Conservation (phyloP, 2,329 filamentous ascomycete species). For the Microcera coccophila region DNA sequence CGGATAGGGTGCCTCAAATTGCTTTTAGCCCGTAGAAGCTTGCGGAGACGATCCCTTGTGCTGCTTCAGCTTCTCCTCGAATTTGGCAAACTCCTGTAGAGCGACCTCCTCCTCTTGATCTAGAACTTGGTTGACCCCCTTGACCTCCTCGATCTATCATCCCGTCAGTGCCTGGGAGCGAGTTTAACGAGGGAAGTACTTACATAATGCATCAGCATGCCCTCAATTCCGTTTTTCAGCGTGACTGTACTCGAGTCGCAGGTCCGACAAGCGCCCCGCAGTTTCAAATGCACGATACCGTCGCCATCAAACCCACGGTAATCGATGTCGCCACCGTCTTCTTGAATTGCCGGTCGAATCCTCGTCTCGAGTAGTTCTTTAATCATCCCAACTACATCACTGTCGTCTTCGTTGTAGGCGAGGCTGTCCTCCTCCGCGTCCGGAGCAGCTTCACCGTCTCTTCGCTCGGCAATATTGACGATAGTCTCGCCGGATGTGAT, state of each 20-base stretch:
- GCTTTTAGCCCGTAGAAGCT: conserved; percentile 10
- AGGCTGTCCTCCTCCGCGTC: conserved; percentile 61
- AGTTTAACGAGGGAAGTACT: conserved; percentile 41
- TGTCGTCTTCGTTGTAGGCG: conserved; percentile 83
- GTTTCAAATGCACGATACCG: conserved; percentile 79
- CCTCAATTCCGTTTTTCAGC: conserved; percentile 95
- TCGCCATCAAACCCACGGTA: conserved; percentile 80
- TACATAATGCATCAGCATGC: conserved; percentile 96
- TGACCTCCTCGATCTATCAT: conserved; percentile 85
- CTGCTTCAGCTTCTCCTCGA: conserved; percentile 74
- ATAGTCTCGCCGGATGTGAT: conserved; percentile 79
- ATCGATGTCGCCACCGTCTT: conserved; percentile 97
- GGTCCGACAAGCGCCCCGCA: conserved; percentile 88
- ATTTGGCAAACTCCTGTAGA: conserved; percentile 83
- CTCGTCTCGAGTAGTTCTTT: conserved; percentile 95
- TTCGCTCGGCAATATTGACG: conserved; percentile 66
- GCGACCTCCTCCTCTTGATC: conserved; percentile 91
- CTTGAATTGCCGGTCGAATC: conserved; percentile 92
- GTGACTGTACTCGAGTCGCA: conserved; percentile 97
- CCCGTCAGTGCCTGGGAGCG: conserved; percentile 25
- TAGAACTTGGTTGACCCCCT: conserved; percentile 84
- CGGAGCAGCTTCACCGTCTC: conserved; percentile 45
- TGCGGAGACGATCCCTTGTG: conserved; percentile 42
- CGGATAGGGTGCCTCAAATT: not conserved
- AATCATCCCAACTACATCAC: conserved; percentile 96